These are phyloP conservation scores for Colletotrichum musae DNA, from an alignment of 2,329 filamentous ascomycete species.

Conservation along the genomic window DNA sequence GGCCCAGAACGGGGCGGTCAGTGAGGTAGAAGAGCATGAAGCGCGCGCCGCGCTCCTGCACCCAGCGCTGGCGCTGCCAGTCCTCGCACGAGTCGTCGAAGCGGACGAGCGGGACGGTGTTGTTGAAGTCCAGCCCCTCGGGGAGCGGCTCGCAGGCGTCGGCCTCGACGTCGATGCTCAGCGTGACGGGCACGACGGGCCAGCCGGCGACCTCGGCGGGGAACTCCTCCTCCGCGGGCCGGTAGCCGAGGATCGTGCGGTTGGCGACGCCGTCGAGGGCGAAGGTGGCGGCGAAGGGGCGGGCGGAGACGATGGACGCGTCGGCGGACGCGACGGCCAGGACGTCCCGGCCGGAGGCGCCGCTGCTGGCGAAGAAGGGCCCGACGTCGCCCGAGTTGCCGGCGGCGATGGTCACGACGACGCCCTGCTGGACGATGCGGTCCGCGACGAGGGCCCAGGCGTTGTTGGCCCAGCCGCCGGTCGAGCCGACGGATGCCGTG, in stretches of 20 bases:
- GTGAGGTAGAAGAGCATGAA: constrained; percentile 53
- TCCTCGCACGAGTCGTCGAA: constrained; percentile 35
- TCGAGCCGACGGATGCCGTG: constrained; percentile 35
- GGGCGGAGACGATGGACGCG: constrained; percentile 31
- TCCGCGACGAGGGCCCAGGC: constrained; percentile 59
- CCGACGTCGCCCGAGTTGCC: constrained; percentile 41
- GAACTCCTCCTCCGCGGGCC: constrained; percentile 43
- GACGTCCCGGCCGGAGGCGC: constrained; percentile 46
- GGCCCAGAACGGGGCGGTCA: constrained; percentile 41
- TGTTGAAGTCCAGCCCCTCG: constrained; percentile 26
- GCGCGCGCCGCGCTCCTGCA: constrained; percentile 47
- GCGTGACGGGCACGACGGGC: constrained; percentile 46
- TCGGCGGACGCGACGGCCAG: constrained; percentile 44
- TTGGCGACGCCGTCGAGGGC: constrained; percentile 43
- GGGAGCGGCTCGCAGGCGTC: constrained; percentile 46
- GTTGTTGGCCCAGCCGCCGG: constrained; percentile 52
- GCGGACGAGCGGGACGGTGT: constrained; percentile 34
- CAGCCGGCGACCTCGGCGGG: constrained; percentile 43
- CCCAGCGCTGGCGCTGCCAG: constrained; percentile 47
- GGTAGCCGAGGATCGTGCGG: constrained; percentile 46
- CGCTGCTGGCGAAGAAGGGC: constrained; percentile 45
- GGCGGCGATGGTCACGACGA: constrained; percentile 44
- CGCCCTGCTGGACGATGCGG: constrained; percentile 53
- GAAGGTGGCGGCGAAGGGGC: constrained; percentile 44
- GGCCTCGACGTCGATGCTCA: constrained; percentile 44